These are phyloP conservation scores for Trebouxia sp. DNA, from an alignment of 139 green algal genomes.

Conservation along the genomic window DNA sequence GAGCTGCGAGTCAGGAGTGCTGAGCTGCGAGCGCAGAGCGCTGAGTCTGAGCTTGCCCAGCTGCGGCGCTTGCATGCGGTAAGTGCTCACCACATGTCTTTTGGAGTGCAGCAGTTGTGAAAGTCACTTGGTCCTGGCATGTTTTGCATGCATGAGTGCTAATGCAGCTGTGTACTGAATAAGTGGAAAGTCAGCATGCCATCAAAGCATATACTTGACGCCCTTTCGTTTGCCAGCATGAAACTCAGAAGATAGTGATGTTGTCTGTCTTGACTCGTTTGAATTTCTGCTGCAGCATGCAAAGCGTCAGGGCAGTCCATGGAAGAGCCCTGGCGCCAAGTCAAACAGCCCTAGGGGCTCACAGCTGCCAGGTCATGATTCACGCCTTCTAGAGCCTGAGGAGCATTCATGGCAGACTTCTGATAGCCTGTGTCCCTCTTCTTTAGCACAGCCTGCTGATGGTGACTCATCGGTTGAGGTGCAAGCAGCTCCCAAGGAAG, in stretches of 20 bases:
- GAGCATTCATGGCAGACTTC: neutral
- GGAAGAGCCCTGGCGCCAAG: conserved; percentile 6
- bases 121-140: too few species aligned
- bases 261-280: too few species aligned
- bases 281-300: neutral
- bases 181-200: too few species aligned
- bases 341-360: neutral
- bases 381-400: neutral
- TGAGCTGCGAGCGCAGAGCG: conserved; percentile 16
- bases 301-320: conserved; percentile 4
- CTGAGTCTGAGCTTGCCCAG: conserved; percentile 1
- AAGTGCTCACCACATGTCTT: too few species aligned
- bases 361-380: neutral
- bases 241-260: neutral
- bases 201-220: too few species aligned
- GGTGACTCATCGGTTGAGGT: neutral
- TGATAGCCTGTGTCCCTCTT: neutral
- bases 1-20: conserved; percentile 17
- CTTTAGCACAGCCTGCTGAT: neutral
- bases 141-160: too few species aligned
- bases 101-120: too few species aligned
- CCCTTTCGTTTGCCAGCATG: too few species aligned
- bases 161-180: too few species aligned
- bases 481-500: conserved; percentile 7
- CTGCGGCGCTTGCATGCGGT: neutral